Base-by-base conservation (phyloP, 2,329 filamentous ascomycete species). In the Colletotrichum orbiculare region DNA sequence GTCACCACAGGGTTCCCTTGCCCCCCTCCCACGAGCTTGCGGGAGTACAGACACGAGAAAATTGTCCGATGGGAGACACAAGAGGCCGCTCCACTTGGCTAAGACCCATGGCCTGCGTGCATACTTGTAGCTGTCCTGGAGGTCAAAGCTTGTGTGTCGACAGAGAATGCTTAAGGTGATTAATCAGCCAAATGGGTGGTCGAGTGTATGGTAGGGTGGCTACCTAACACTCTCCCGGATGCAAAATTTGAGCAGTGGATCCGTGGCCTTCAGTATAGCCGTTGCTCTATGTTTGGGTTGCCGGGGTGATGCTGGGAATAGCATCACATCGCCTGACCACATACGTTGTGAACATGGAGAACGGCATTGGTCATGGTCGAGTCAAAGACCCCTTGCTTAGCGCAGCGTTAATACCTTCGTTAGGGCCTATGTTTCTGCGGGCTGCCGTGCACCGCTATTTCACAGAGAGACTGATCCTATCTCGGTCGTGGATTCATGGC, bases 11-110 rank as follows among this genome's bases (percentile, higher is more conserved):
- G 67, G 67, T 69, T 69, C 71, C 72, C 73, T 76, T 73, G 76
- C 77, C 37, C 71, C 73, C 73, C 74, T 73, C 73, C 74, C 74
- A 76, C 73, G 73, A 75, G 73, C 73, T 70, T 72, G 70, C 70
- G 68, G 70, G 74, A 64, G 77, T 77, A 79, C 79, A 79, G 77
- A 71, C 72, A 76, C 74, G 76, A 67, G 50, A 50, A 68, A 64
- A 68, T 60, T 67, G 62, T 63, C 66, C 66, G 66, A 66, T 58
- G 41, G 47, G 62, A 49, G 66, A 63, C 57, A 67, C 66, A 52
- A 63, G 35, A 54, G 25, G 15, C 45, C 35, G 38, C 17, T 43
- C 46, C 41, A 54, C 58, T 46, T 34, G 43, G 55, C 41, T 6
- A 37, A 46, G 47, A 47, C 52, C 54, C 55, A 17, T 43, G n/a